Evolutionary conservation across 257 asterid genomes (phyloP), one percentile per base, ranked within the genome.

Genomic region (Haberlea rhodopensis): DNA sequence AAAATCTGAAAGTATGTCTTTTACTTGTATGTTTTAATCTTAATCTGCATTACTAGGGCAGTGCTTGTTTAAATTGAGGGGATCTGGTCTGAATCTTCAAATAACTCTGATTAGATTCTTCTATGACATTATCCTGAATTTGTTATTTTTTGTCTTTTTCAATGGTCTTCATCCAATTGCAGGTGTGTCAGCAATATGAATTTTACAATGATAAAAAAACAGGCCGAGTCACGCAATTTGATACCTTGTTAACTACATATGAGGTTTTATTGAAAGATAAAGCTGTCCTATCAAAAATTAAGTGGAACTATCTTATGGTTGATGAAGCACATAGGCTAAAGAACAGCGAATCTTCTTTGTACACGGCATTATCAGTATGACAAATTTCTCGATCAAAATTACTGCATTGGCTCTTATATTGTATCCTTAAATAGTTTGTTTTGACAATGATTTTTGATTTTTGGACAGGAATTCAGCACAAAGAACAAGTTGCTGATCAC

Each of bases 251-350:
- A 78, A 94, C 97, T 58, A 94, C 99, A 13, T 94, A 94, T 75
- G 99, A 94, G 81, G 99, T 90, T 9, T 52, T 94, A 66, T 66
- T 94, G 81, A 94, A 94, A 84, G 97, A 94, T 80, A 94, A 86
- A 69, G 84, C 77, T 46, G 97, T 85, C 37, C 95, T 94, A 61
- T 94, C 96, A 16, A 90, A 90, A 82, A 90, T 94, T 74, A 90
- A 82, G 82, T 94, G 99, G 99, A 94, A 75, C 73, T 94, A 94
- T 76, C 91, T 90, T 66, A 94, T 94, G 99, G 95, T 94, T 76
- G 99, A 94, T 81, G 99, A 94, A 82, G 99, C 99, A 5, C 99
- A 94, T 74, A 79, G 97, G 87, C 74, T 94, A 65, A 94, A 94
- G 84, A 94, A 94, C 72, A 90, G 97, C 62, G 99, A 90, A 84